Base-by-base conservation (phyloP, 2,329 filamentous ascomycete species). In the Fusarium incarnatum region DNA sequence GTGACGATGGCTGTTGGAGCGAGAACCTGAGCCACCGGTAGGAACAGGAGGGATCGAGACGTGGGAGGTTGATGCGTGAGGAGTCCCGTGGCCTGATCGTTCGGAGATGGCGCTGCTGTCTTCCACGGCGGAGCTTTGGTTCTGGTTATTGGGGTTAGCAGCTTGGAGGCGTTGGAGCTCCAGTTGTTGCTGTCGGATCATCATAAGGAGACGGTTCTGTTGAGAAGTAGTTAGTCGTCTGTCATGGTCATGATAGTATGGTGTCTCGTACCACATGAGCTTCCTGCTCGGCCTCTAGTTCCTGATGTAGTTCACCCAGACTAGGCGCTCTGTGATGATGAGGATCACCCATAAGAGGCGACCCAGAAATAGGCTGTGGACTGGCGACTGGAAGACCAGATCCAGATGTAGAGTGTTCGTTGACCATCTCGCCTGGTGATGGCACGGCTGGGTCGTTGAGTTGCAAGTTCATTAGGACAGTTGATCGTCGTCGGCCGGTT, bases 261-360 rank as follows among this genome's bases (percentile, higher is more conserved):
- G 20, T 52, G 16, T 44, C 18, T 40, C 87, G 53, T 82, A 91
- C 89, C 68, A 94, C 92, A 80, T 94, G 91, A 25, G 89, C 90
- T 76, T 94, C 92, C 77, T 94, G 91, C 80, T 94, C 92, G 56
- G 89, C 91, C 78, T 94, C 92, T 3, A 94, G 84, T 79, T 94
- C 91, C 77, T 94, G 92, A 72, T 94, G 91, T 44, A 94, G 86
- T 79, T 94, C 91, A 20, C 92, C 92, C 67, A 94, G 79, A 76
- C 91, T 94, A 4, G 91, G 91, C 1, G 90, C 82, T 50, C 92
- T 85, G 70, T 88, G 87, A 75, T 92, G 91, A 71, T 88, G 86
- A 18, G 89, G 87, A 71, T 89, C 88, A 34, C 77, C 78, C 56
- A 80, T 75, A 53, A 83, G 77, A 10, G 86, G 84, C 12, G 86